These are phyloP conservation scores for Marasmius tenuissimus DNA, from an alignment of 1,284 basidiomycete genomes.

Conservation along the genomic window DNA sequence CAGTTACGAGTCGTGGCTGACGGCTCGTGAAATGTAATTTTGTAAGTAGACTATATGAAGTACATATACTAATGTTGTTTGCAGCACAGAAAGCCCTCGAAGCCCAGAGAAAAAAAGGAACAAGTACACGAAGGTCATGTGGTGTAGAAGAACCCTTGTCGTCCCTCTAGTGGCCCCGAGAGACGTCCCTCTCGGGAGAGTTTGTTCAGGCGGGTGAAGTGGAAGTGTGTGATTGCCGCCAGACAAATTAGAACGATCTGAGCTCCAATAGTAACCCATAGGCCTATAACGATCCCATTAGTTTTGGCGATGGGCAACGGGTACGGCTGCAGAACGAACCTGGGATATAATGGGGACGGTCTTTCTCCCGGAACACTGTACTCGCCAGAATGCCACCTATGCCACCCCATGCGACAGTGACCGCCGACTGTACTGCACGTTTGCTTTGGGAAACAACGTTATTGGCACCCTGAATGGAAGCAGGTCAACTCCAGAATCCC, in stretches of 20 bases:
- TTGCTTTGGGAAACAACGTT: slow-evolving; percentile 31
- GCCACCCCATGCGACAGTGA: slow-evolving; percentile 41
- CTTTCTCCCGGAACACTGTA: slow-evolving; percentile 15
- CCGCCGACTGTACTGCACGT: slow-evolving; percentile 40
- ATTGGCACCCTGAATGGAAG: slow-evolving; percentile 34
- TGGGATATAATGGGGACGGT: slow-evolving; percentile 14
- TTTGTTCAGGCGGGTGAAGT: slow-evolving; percentile 36
- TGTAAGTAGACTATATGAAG: background rate
- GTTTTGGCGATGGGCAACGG: background rate
- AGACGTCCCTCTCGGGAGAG: slow-evolving; percentile 33
- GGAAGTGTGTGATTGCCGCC: slow-evolving; percentile 29
- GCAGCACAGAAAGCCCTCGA: background rate
- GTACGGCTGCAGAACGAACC: background rate
- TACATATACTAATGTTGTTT: background rate
- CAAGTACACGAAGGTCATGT: slow-evolving; percentile 21
- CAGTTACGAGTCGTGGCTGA: no score
- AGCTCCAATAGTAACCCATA: slow-evolving; percentile 37
- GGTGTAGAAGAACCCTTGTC: slow-evolving; percentile 43
- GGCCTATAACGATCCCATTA: slow-evolving; percentile 22
- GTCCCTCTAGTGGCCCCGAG: slow-evolving; percentile 35
- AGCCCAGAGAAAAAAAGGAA: background rate
- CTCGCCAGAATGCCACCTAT: slow-evolving; percentile 29
- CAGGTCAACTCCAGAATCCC: background rate
- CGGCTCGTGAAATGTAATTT: no score
- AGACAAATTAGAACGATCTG: slow-evolving; percentile 36